Evolutionary conservation across 495 filamentous ascomycete genomes (phyloP), one percentile per base, ranked within the genome.

Genomic region (Tuber umbilicatum): DNA sequence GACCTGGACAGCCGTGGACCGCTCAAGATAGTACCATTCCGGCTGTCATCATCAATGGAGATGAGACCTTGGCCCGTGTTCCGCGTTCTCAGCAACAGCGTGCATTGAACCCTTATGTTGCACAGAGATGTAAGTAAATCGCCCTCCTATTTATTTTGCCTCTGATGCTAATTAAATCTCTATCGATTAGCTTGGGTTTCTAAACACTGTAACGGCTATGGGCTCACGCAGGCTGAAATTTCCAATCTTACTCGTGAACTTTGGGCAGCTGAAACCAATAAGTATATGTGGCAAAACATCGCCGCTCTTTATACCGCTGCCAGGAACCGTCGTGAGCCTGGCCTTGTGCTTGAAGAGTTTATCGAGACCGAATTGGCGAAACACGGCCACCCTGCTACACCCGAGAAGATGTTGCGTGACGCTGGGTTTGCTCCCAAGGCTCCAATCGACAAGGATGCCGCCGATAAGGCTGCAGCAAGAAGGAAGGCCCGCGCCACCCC

Each of bases 21-120:
- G 17, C n/a, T 23, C 19, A 14, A 19, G 68, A n/a, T 40, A 31
- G 21, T 12, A 21, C 60, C 1, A 35, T 37, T 12, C 75, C 38
- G 23, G 47, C n/a, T 21, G 19, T 23, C 1, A 47, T 47, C 21
- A 7, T 47, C 21, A 23, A 6, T 21, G 45, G 45, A 1, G 19
- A 47, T 23, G 19, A 47, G 45, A 5, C 45, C 45, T 6, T 47
- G 19, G 45, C 45, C 1, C 73, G 35, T 60, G 41, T 45, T 1
- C 16, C 41, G 21, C 43, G 37, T 12, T 2, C 68, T 2, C 38
- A 45, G n/a, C 41, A 16, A 2, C 40, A 74, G 19, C 73, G 74
- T 35, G 75, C 75, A 5, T 73, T 77, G 21, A 77, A 77, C 43
- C 75, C 75, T 31, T 77, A 77, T 42, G 74, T 77, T 50, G 75